Base-by-base conservation (phyloP, 257 asterid species). In the Nicotiana tomentosiformis region DNA sequence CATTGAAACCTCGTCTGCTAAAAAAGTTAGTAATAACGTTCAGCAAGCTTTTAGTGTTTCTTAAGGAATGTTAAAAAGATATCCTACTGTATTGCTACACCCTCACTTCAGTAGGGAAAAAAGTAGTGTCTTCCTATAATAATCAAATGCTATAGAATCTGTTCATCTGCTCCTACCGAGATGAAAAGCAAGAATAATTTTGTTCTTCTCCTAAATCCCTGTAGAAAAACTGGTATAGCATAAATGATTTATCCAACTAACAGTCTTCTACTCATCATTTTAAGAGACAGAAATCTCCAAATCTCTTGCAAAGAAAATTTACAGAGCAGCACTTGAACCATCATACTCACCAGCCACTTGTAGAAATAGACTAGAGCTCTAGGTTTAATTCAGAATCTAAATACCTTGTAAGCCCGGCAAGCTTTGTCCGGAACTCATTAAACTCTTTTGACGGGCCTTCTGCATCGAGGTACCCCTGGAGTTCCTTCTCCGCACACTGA, bases 401-500 rank as follows among this genome's bases (percentile, higher is more conserved):
- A 87, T 84, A 93, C 99, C 97, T 95, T 85, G 99, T 93, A 87
- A 95, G 89, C 84, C 99, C 99, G 20, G 99, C 98, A 82, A 95
- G 86, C 94, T 93, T 96, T 69, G 97, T 96, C 51, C 97, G 93
- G 84, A 96, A 96, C 68, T 96, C 99, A 83, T 91, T 94, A 84
- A 94, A 96, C 20, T 94, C 97, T 70, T 83, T 88, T 4, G 94
- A 89, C 68, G 96, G 94, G 86, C 97, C 91, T 82, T 94, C 94
- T 49, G 94, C 90, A 81, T 87, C 86, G 81, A 96, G 96, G 88
- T 81, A 94, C 14, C 82, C 93, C 83, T 91, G 95, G 67, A 93
- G 91, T 83, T 95, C 97, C 90, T 95, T 95, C 90, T 95, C 98
- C 1, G 98, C 98, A 83, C 98, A 95, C 85, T 95, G 98, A 87